Evolutionary conservation across 1,139 yeast genomes (phyloP).

Genomic region (Sporopachydermia cereana): DNA sequence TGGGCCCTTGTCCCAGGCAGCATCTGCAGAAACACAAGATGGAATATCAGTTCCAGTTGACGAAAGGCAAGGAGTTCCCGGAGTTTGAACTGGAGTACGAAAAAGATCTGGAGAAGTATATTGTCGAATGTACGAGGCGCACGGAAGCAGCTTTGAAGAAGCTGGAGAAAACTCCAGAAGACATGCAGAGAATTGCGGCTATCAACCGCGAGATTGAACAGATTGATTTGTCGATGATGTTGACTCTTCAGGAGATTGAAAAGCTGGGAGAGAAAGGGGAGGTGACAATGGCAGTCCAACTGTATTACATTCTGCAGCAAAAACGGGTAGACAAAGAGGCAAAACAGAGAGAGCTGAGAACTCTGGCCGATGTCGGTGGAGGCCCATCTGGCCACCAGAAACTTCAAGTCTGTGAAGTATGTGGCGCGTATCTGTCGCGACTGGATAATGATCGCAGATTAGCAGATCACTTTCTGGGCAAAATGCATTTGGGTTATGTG

Average conservation of each 20-base stretch:
- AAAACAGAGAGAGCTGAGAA: constrained; percentile 42
- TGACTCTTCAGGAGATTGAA: constrained; percentile 60
- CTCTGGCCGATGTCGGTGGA: constrained; percentile 51
- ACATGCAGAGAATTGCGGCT: constrained; percentile 48
- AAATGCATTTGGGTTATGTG: constrained; percentile 73
- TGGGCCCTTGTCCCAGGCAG: constrained; percentile 69
- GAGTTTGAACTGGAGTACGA: constrained; percentile 62
- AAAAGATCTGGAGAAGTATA: constrained; percentile 39
- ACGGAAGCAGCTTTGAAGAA: constrained; percentile 54
- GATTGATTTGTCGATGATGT: constrained; percentile 53
- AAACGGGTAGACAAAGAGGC: constrained; percentile 29
- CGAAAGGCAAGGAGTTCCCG: constrained; percentile 47
- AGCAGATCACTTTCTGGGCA: constrained; percentile 88
- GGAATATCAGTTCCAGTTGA: constrained; percentile 50
- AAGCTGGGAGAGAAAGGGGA: constrained; percentile 41
- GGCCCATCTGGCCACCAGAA: constrained; percentile 88
- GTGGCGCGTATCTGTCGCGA: constrained; percentile 85
- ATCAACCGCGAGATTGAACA: constrained; percentile 57
- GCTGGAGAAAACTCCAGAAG: constrained; percentile 71
- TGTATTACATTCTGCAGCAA: constrained; percentile 27
- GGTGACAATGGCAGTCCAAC: constrained; percentile 38
- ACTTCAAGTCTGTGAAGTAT: constrained; percentile 79
- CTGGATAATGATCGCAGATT: constrained; percentile 81
- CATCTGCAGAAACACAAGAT: constrained; percentile 70
- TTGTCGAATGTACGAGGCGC: constrained; percentile 57